Base-by-base conservation (phyloP, 1,139 yeast species). In the Yamadazyma conglobata region DNA sequence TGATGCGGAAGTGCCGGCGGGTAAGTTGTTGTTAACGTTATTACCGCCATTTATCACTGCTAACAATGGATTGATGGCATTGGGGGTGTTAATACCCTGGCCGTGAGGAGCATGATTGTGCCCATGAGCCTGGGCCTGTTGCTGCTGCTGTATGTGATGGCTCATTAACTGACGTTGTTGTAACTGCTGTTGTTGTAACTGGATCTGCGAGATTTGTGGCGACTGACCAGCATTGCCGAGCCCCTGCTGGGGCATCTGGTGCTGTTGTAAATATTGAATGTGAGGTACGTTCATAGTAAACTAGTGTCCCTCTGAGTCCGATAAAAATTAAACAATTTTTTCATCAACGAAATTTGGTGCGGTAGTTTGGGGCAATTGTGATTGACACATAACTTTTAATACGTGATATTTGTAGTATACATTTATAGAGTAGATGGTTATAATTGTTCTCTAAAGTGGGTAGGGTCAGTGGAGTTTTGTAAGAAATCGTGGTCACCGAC, bases 401-500 rank as follows among this genome's bases (percentile, higher is more conserved):
- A n/a, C n/a, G n/a, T n/a, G n/a, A n/a, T n/a, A n/a, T n/a, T n/a
- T n/a, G n/a, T n/a, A n/a, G n/a, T n/a, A n/a, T n/a, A n/a, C n/a
- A n/a, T n/a, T n/a, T n/a, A n/a, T n/a, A n/a, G n/a, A n/a, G n/a
- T 9, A 20, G 22, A 8, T 24, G n/a, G 13, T 15, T 24, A 57
- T 30, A 57, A 42, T 30, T 57, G 63, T 17, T 56, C 62, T 45
- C 63, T 46, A 31, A 52, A 46, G 19, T 30, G 42, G 3, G 50
- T 39, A 11, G 36, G 34, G 6, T 43, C 50, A 14, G 35, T 35
- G 10, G 38, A 22, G 27, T 50, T 53, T 31, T 61, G 69, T 32
- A 68, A 52, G 40, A 58, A 68, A 34, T 63, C 63, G 42, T 68
- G 74, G 33, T 67, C 73, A 1, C 73, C 74, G 11, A 66, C 48